Conservation (phyloP, 495 filamentous ascomycete genomes). For the Aspergillus steynii region DNA sequence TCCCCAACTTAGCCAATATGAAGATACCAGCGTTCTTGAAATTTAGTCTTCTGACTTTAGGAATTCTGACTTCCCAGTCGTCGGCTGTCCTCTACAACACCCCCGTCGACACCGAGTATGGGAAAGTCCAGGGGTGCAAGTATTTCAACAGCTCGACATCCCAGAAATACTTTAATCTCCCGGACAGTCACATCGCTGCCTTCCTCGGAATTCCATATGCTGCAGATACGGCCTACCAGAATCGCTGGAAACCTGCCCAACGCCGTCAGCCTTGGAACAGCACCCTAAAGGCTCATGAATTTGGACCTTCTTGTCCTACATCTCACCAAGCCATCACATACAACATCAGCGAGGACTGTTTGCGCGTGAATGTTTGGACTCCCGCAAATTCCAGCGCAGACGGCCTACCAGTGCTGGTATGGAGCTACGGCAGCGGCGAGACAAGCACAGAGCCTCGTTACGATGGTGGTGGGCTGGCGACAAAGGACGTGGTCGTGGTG, state of each 20-base stretch:
- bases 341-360: conserved; percentile 31
- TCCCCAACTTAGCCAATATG: no score
- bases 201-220: conserved; percentile 31
- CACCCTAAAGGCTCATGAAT: conserved; percentile 23
- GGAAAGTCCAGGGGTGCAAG: conserved; percentile 29
- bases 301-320: conserved; percentile 27
- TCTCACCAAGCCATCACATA: neutral
- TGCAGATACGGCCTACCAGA: conserved; percentile 29
- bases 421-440: conserved; percentile 33
- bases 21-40: neutral
- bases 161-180: conserved; percentile 32
- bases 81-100: neutral
- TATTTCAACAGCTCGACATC: conserved; percentile 32
- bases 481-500: conserved; percentile 57
- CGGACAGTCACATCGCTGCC: conserved; percentile 51
- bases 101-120: conserved; percentile 26
- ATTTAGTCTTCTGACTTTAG: neutral
- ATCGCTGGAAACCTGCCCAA: conserved; percentile 32
- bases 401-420: conserved; percentile 32
- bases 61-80: neutral
- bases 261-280: conserved; percentile 28
- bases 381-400: conserved; percentile 23
- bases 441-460: conserved; percentile 25
- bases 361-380: conserved; percentile 34
- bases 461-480: conserved; percentile 31